A percentile compares a stretch with the other conserved stretches of the same genome.
These are phyloP conservation scores for Multifurca ochricompacta DNA, from an alignment of 768 basidiomycete species.

Conservation along the genomic window DNA sequence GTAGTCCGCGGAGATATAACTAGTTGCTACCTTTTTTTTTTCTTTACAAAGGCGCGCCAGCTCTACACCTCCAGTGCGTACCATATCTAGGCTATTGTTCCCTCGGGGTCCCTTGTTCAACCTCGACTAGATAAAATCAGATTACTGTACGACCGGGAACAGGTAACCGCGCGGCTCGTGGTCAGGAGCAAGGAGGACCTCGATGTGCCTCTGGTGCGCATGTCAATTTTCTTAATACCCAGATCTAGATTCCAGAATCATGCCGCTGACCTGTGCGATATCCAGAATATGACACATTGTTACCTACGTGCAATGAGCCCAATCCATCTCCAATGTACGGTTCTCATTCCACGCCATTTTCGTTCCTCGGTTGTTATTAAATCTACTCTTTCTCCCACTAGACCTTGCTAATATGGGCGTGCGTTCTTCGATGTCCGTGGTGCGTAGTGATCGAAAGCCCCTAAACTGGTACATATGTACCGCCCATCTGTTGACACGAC, in stretches of 20 bases:
- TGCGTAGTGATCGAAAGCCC: constrained; percentile 33
- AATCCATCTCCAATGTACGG: constrained; percentile 72
- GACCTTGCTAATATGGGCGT: constrained; percentile 79
- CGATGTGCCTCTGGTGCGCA: constrained; percentile 51
- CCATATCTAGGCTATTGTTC: constrained; percentile 25
- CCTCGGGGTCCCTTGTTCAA: constrained; percentile 31
- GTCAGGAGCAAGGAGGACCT: constrained; percentile 56
- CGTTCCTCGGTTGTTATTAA: background rate
- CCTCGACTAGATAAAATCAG: constrained; percentile 57
- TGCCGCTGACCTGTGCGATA: background rate
- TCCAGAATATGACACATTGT: constrained; percentile 74
- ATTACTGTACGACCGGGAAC: constrained; percentile 63
- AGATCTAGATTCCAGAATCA: background rate
- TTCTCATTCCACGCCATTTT: constrained; percentile 1
- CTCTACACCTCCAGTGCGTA: constrained; percentile 19
- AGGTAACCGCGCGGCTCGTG: constrained; percentile 66
- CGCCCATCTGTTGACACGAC: background rate
- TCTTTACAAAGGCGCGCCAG: constrained; percentile 23
- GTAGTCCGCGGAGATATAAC: too few species aligned
- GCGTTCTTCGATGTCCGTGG: constrained; percentile 79
- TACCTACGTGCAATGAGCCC: constrained; percentile 84
- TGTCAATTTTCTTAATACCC: too few species aligned
- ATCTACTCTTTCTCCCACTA: constrained; percentile 22
- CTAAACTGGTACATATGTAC: background rate
- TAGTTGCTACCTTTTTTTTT: too few species aligned